Base-by-base conservation (phyloP, 2,329 filamentous ascomycete genomes). In the Phialemonium atrogriseum region DNA sequence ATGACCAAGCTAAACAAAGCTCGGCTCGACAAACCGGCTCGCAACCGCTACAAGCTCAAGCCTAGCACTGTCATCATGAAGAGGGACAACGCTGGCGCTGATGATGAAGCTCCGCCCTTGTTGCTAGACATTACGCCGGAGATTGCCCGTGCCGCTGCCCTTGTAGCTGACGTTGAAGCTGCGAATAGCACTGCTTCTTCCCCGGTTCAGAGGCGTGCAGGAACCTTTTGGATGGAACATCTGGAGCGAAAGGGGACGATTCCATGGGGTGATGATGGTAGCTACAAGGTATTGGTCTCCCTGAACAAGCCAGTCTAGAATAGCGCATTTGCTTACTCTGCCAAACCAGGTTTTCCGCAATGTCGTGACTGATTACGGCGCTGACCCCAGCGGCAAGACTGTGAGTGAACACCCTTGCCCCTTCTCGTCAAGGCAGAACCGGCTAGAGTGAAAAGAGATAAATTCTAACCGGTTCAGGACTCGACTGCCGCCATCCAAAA, bases 211-310 rank as follows among this genome's bases (percentile, higher is more conserved):
- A 27, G 10, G 14, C 23, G 15, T 4, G 30, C 13, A 14, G 30
- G 30, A 5, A 16, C 4, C 22, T 32, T 32, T 23, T 32, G 30
- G 30, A 32, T 32, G 22, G 15, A 32, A 18, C 9, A 9, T 27
- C 15, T 25, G n/a, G 17, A 12, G 12, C 27, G 27, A 16, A 29
- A 21, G n/a, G 27, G 27, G 7, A 29, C 27, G 10, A 19, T 29
- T 3, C 27, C 27, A 12, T 29, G 27, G 22, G 30, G 30, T 5
- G 24, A 24, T 12, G 15, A 26, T 15, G 10, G 22, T 12, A 27
- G 13, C 22, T 31, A 31, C n/a, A 15, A 23, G 12, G 20, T 29
- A 14, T 10, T 9, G 21, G 8, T 23, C 21, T 23, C n/a, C 21
- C 21, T 23, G n/a, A n/a, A n/a, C n/a, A n/a, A n/a, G n/a, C n/a